Percentiles rank a stretch among this genome's conserved stretches.
Evolutionary conservation across 441 rosid genomes (phyloP).

Genomic region (Erodium trifolium): DNA sequence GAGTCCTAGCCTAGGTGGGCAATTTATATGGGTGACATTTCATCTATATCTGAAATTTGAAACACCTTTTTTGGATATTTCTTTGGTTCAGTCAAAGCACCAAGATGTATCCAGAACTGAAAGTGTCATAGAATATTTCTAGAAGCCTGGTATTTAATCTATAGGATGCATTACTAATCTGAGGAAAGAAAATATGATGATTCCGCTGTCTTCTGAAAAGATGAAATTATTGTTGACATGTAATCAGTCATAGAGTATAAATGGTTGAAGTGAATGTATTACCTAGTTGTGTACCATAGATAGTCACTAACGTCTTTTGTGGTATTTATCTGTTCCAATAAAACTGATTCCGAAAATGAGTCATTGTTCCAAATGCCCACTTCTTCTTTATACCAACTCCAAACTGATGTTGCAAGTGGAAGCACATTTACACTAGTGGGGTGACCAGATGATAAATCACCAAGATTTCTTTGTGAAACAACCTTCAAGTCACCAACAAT

Average conservation of each 20-base stretch:
- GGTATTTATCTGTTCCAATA: conserved; percentile 53
- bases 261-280: background rate
- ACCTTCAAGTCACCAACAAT: conserved; percentile 33
- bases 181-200: background rate
- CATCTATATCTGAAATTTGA: background rate
- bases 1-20: no score
- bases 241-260: background rate
- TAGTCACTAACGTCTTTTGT: conserved; percentile 57
- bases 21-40: background rate
- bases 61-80: background rate
- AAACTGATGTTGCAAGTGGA: conserved; percentile 22
- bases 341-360: conserved; percentile 34
- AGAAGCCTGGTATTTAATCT: background rate
- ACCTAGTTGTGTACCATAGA: conserved; percentile 63
- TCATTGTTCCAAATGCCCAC: conserved; percentile 43
- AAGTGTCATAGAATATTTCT: background rate
- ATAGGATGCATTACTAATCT: background rate
- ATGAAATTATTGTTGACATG: conserved; percentile 1
- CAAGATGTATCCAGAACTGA: background rate
- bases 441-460: conserved; percentile 25
- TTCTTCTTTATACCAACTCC: conserved; percentile 57
- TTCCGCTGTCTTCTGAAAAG: background rate
- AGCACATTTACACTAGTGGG: conserved; percentile 22
- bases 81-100: background rate
- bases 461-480: conserved; percentile 41